phyloP scores from a whole-genome alignment of 257 asterid species.

The Nicotiana attenuata region DNA sequence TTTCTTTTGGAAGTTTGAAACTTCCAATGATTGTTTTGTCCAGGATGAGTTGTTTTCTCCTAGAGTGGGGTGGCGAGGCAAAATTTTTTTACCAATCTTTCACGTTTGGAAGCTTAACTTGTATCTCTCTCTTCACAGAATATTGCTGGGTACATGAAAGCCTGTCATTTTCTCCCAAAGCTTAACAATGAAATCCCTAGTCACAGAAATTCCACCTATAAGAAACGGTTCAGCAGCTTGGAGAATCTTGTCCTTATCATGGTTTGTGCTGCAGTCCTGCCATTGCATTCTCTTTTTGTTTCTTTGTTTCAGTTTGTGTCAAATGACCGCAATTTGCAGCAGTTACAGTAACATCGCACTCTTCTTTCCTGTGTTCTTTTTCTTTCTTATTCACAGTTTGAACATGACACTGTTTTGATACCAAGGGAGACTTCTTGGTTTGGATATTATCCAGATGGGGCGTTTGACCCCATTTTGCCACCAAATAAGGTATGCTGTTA shows the following conservation, averaged over 20 bases:
- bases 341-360: not conserved
- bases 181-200: slow-evolving; percentile 83
- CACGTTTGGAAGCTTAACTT: not conserved
- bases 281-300: not conserved
- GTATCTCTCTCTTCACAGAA: slow-evolving; percentile 35
- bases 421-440: slow-evolving; percentile 97
- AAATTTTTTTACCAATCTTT: not conserved
- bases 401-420: slow-evolving; percentile 81
- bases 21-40: not conserved
- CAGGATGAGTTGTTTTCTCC: not conserved
- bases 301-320: not conserved
- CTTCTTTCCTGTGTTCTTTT: not conserved
- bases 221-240: slow-evolving; percentile 71
- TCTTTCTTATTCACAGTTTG: slow-evolving; percentile 48
- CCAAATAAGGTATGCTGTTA: slow-evolving; percentile 56
- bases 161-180: slow-evolving; percentile 85
- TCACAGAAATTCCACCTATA: slow-evolving; percentile 68
- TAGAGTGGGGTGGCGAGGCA: not conserved
- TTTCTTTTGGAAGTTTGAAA: not conserved
- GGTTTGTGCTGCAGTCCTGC: slow-evolving; percentile 33
- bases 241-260: slow-evolving; percentile 81
- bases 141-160: slow-evolving; percentile 54
- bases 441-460: slow-evolving; percentile 92
- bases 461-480: slow-evolving; percentile 57
- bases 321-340: not conserved